A percentile compares a stretch with the other conserved stretches of the same genome.
Evolutionary conservation across 129 eudicot genomes (phyloP).

Genomic region (Centella asiatica): DNA sequence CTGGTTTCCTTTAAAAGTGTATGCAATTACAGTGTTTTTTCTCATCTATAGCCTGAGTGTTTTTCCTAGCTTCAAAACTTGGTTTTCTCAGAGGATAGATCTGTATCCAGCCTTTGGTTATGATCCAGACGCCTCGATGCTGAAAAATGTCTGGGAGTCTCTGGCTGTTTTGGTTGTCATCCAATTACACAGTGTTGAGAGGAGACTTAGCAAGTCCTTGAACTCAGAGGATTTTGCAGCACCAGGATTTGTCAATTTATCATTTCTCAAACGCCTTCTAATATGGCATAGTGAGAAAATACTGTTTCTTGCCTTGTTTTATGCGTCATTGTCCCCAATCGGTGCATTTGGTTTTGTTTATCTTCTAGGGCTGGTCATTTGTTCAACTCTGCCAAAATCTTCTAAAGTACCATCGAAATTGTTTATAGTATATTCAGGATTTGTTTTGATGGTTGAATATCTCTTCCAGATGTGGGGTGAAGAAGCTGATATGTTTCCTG

Average conservation of each 20-base stretch:
- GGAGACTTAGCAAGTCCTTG: conserved; percentile 35
- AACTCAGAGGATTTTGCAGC: conserved; percentile 15
- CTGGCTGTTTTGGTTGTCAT: conserved; percentile 39
- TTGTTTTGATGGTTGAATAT: conserved; percentile 36
- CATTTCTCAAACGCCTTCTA: conserved; percentile 33
- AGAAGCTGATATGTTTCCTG: conserved; percentile 34
- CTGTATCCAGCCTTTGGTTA: conserved; percentile 39
- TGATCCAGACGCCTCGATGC: conserved; percentile 31
- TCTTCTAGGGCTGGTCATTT: conserved; percentile 41
- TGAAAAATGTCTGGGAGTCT: conserved; percentile 34
- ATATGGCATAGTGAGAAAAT: conserved; percentile 56
- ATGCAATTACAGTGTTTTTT: conserved; percentile 29
- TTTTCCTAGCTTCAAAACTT: conserved; percentile 26
- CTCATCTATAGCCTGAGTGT: conserved; percentile 33
- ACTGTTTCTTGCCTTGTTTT: conserved; percentile 31
- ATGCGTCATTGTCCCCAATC: conserved; percentile 42
- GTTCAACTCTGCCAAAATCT: conserved; percentile 39
- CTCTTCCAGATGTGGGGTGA: conserved; percentile 49
- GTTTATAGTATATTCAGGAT: conserved; percentile 37
- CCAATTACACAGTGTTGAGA: conserved; percentile 42
- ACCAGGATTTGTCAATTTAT: conserved; percentile 18
- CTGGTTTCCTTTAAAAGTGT: conserved; percentile 42
- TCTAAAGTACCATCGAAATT: conserved; percentile 37
- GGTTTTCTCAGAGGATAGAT: conserved; percentile 29
- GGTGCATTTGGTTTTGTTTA: conserved; percentile 44